Evolutionary conservation across 2,329 filamentous ascomycete genomes (phyloP).

Genomic region (Thermomyces lanuginosus): DNA sequence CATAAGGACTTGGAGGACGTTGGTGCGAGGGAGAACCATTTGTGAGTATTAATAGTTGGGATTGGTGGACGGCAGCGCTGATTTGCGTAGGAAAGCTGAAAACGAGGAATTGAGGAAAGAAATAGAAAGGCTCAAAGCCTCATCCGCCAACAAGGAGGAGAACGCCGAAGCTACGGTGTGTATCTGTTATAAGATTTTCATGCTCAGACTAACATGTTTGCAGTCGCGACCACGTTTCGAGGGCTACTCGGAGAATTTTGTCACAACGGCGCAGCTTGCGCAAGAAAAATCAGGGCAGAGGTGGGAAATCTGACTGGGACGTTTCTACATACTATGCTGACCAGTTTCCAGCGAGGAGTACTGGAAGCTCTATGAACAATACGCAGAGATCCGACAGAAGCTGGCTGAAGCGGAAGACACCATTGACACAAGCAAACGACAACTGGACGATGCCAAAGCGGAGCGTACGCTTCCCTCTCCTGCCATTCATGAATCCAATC

Average conservation of each 20-base stretch:
- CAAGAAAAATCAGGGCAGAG: slow-evolving; percentile 21
- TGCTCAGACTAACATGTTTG: slow-evolving; percentile 7
- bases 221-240: slow-evolving; percentile 16
- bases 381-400: slow-evolving; percentile 19
- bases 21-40: slow-evolving; percentile 22
- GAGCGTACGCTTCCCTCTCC: slow-evolving; percentile 16
- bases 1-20: slow-evolving; percentile 28
- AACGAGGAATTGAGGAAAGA: slow-evolving; percentile 25
- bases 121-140: slow-evolving; percentile 18
- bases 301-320: slow-evolving; percentile 13
- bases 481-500: not conserved
- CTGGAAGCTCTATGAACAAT: slow-evolving; percentile 26
- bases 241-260: slow-evolving; percentile 19
- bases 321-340: slow-evolving; percentile 7
- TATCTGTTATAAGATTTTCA: slow-evolving; percentile 3
- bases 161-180: slow-evolving; percentile 8
- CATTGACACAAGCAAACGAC: slow-evolving; percentile 19
- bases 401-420: slow-evolving; percentile 23
- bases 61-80: slow-evolving; percentile 9
- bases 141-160: slow-evolving; percentile 3
- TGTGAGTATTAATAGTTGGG: slow-evolving; percentile 14
- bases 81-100: slow-evolving; percentile 20
- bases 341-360: slow-evolving; percentile 20
- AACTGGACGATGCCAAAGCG: slow-evolving; percentile 21
- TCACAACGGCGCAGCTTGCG: slow-evolving; percentile 16